Conservation (phyloP, 768 basidiomycete genomes). For the Sporobolomyces phaffii region DNA sequence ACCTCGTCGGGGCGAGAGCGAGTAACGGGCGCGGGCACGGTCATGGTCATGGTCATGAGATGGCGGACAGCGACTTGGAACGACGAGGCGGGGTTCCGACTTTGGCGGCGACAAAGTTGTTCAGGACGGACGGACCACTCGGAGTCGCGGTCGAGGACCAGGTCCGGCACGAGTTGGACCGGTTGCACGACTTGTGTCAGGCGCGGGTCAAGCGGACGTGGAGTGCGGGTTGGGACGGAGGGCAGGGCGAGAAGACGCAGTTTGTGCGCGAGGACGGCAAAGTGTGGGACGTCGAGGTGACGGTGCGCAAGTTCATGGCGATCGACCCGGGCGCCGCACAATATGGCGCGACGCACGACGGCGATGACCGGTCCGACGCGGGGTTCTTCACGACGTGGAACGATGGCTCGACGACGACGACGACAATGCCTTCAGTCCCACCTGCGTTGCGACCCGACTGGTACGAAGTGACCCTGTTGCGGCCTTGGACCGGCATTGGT, state of each 20-base stretch:
- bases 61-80: too few relatives aligned
- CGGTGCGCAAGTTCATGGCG: constrained; percentile 1
- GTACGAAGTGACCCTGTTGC: constrained; percentile 15
- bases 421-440: background rate
- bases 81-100: too few relatives aligned
- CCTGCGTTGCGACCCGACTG: background rate
- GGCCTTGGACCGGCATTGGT: too few relatives aligned
- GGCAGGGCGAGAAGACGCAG: constrained; percentile 9
- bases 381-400: background rate
- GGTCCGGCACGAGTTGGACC: background rate
- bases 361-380: too few relatives aligned
- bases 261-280: background rate
- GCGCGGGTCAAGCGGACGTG: background rate
- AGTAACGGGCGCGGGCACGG: too few relatives aligned
- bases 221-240: constrained; percentile 2
- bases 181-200: background rate
- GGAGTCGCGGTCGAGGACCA: background rate
- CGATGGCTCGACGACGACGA: background rate
- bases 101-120: constrained; percentile 1
- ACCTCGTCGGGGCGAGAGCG: constrained; percentile 14
- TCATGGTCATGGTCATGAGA: too few relatives aligned
- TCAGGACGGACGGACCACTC: background rate
- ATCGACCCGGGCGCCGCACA: background rate
- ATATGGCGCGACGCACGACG: too few relatives aligned
- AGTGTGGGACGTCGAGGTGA: constrained; percentile 13